A percentile compares a stretch with the other conserved stretches of the same genome.
phyloP scores from a whole-genome alignment of 2,329 filamentous ascomycete species.

The Pestalotiopsis sp. region DNA sequence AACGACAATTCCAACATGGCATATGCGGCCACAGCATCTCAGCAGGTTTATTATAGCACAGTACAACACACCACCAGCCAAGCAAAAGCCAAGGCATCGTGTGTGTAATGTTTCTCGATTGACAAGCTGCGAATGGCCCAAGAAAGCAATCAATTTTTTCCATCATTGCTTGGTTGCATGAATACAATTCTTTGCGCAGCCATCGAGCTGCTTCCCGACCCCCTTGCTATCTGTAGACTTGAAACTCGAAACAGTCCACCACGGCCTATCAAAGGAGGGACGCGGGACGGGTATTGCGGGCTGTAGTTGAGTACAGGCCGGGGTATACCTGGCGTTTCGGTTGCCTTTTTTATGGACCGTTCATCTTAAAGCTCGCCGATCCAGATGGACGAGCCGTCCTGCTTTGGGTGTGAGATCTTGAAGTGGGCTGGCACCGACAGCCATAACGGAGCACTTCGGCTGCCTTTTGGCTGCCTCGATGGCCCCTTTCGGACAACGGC shows the following conservation, averaged over 20 bases:
- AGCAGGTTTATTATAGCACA: background rate
- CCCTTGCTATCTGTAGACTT: background rate
- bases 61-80: background rate
- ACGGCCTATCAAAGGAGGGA: background rate
- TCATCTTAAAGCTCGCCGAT: conserved; percentile 10
- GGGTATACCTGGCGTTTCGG: conserved; percentile 3
- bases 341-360: conserved; percentile 3
- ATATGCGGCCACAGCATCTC: background rate
- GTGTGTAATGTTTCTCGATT: background rate
- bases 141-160: background rate
- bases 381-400: background rate
- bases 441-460: background rate
- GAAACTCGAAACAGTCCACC: conserved; percentile 5
- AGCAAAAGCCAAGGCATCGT: background rate
- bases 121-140: background rate
- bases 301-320: background rate
- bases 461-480: background rate
- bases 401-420: conserved; percentile 1
- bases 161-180: background rate
- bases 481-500: conserved; percentile 21
- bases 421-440: background rate
- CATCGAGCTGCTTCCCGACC: background rate
- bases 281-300: background rate
- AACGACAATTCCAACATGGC: background rate
- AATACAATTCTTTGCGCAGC: background rate